A percentile compares a stretch with the other conserved stretches of the same genome.
phyloP scores from a whole-genome alignment of 768 basidiomycete species.

The Leucocoprinus leucothites region DNA sequence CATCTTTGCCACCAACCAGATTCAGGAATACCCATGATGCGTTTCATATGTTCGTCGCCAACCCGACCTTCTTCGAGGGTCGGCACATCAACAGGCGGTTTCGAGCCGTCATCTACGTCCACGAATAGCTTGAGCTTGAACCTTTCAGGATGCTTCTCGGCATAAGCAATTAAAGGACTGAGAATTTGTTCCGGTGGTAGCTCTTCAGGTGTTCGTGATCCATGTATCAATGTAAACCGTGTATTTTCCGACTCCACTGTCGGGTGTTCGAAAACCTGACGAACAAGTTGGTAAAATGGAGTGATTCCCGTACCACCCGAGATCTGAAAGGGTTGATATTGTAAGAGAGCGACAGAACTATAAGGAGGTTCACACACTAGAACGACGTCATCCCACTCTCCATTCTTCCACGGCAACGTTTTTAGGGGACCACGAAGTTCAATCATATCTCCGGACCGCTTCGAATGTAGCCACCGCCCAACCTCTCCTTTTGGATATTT shows the following conservation, averaged over 20 bases:
- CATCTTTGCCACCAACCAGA: constrained; percentile 31
- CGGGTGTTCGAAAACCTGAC: constrained; percentile 44
- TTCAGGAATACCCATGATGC: constrained; percentile 30
- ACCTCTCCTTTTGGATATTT: constrained; percentile 78
- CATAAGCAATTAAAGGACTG: constrained; percentile 45
- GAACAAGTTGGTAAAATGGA: constrained; percentile 78
- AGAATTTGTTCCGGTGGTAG: constrained; percentile 68
- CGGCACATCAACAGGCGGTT: constrained; percentile 17
- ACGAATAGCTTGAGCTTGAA: constrained; percentile 64
- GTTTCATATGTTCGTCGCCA: constrained; percentile 43
- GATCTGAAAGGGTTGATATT: constrained; percentile 42
- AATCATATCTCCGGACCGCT: constrained; percentile 59
- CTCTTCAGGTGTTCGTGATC: constrained; percentile 56
- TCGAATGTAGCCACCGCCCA: constrained; percentile 77
- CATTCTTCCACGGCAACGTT: constrained; percentile 59
- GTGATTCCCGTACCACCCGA: constrained; percentile 88
- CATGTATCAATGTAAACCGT: constrained; percentile 72
- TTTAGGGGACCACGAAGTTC: constrained; percentile 75
- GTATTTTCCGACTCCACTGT: constrained; percentile 30
- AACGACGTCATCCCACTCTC: constrained; percentile 72
- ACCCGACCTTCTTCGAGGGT: constrained; percentile 51
- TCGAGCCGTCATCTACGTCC: constrained; percentile 39
- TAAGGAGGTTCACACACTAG: constrained; percentile 44
- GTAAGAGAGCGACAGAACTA: neutral
- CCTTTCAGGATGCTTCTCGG: constrained; percentile 48